A percentile compares a stretch with the other conserved stretches of the same genome.
Evolutionary conservation across 1,284 basidiomycete species (phyloP).

Genomic region (Leccinum laetum): DNA sequence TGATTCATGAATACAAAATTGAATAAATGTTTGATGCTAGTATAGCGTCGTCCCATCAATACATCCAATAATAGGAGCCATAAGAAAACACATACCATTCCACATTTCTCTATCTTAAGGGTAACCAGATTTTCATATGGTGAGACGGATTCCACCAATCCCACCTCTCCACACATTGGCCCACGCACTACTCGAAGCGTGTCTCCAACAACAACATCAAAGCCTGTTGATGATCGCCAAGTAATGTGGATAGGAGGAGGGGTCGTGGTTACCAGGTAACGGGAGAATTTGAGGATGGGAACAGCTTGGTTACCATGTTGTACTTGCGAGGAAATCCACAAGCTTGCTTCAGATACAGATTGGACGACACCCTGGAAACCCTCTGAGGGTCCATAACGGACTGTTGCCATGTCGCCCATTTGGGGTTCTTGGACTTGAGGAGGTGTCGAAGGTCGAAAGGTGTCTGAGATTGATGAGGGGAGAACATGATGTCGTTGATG

Average conservation of each 20-base stretch:
- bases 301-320: no score
- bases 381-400: no score
- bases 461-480: background rate
- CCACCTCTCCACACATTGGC: no score
- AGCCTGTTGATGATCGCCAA: background rate
- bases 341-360: no score
- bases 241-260: background rate
- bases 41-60: background rate
- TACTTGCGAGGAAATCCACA: no score
- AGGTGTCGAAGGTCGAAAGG: background rate
- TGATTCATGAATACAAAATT: no score
- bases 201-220: background rate
- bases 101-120: background rate
- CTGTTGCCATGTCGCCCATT: background rate
- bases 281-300: no score
- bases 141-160: background rate
- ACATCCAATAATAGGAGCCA: background rate
- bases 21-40: no score
- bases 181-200: no score
- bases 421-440: background rate
- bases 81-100: background rate
- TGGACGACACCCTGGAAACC: no score
- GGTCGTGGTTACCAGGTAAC: background rate
- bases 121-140: background rate
- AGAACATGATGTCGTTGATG: background rate